A percentile compares a stretch with the other conserved stretches of the same genome.
phyloP scores from a whole-genome alignment of 2,329 filamentous ascomycete species.

The Hymenoscyphus repandus region DNA sequence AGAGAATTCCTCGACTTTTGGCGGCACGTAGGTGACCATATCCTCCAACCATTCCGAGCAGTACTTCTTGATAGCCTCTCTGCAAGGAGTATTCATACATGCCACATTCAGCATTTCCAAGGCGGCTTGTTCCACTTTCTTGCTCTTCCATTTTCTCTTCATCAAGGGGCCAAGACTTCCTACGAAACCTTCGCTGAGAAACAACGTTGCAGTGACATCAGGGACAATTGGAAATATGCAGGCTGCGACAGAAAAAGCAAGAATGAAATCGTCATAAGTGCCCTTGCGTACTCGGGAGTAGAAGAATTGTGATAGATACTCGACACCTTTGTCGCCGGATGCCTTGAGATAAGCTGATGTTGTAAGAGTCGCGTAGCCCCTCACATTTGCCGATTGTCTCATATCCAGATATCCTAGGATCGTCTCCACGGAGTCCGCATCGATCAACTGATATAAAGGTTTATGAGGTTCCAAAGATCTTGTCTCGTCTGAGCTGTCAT shows the following conservation, averaged over 20 bases:
- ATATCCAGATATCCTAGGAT: conserved; percentile 84
- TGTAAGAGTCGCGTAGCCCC: conserved; percentile 76
- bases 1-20: conserved; percentile 38
- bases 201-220: conserved; percentile 68
- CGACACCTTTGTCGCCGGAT: conserved; percentile 63
- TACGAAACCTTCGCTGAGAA: conserved; percentile 85
- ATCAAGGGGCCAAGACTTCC: conserved; percentile 71
- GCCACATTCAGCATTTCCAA: conserved; percentile 88
- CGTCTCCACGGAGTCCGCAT: conserved; percentile 74
- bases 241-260: conserved; percentile 89
- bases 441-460: conserved; percentile 49
- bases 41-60: conserved; percentile 85
- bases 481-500: conserved; percentile 33
- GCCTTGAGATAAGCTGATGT: conserved; percentile 80
- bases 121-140: conserved; percentile 78
- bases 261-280: conserved; percentile 81
- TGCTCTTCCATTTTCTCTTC: conserved; percentile 74
- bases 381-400: conserved; percentile 66
- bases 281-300: conserved; percentile 64
- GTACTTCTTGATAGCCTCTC: conserved; percentile 78
- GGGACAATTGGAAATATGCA: conserved; percentile 83
- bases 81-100: conserved; percentile 77
- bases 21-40: conserved; percentile 67
- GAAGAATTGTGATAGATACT: conserved; percentile 70
- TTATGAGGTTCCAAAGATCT: conserved; percentile 31